Conservation (phyloP, 331 rosid species). For the Dryas integrifolia region DNA sequence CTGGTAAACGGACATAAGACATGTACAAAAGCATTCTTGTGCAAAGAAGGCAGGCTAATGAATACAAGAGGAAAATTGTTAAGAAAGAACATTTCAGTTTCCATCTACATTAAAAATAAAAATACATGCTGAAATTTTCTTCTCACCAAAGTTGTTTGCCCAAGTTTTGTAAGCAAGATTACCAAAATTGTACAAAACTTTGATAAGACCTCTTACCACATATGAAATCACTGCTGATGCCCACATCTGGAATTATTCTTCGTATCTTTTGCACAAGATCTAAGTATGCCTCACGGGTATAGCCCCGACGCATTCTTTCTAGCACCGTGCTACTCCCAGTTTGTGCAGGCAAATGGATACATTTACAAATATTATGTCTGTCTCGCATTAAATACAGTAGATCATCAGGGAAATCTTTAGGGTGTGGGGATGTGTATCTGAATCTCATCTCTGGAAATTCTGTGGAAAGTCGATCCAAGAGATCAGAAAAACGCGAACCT, state of each 20-base stretch:
- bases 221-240: slow-evolving; percentile 92
- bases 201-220: slow-evolving; percentile 52
- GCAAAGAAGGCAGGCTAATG: background rate
- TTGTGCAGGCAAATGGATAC: slow-evolving; percentile 90
- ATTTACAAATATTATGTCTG: slow-evolving; percentile 77
- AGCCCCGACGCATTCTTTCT: slow-evolving; percentile 95
- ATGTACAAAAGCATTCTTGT: background rate
- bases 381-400: slow-evolving; percentile 83
- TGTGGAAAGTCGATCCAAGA: slow-evolving; percentile 69
- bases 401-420: slow-evolving; percentile 93
- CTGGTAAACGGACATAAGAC: background rate
- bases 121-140: background rate
- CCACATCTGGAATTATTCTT: slow-evolving; percentile 76
- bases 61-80: background rate
- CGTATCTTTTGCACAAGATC: slow-evolving; percentile 86
- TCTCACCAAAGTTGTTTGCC: background rate
- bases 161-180: background rate
- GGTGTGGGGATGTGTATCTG: slow-evolving; percentile 98
- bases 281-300: slow-evolving; percentile 87
- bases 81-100: background rate
- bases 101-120: background rate
- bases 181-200: background rate
- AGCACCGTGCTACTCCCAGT: slow-evolving; percentile 69
- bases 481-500: slow-evolving; percentile 88
- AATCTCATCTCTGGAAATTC: slow-evolving; percentile 96